Base-by-base conservation (phyloP, 305 asterid species). In the Fraxinus greggii region DNA sequence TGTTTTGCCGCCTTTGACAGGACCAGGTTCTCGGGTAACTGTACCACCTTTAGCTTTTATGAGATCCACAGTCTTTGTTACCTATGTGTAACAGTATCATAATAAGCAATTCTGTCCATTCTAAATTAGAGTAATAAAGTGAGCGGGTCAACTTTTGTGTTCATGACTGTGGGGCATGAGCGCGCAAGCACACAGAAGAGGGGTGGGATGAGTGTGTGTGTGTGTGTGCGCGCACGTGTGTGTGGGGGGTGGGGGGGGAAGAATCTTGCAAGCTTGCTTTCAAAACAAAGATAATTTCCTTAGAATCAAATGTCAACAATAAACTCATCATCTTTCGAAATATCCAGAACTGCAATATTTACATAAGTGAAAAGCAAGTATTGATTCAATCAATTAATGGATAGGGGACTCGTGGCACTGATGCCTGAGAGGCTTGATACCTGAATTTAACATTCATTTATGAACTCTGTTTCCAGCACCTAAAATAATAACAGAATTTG, bases 11-110 rank as follows among this genome's bases (percentile, higher is more conserved):
- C 98, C 99, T 91, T 96, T 94, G 85, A 94, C 98, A 13, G 98
- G 94, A 75, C 99, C 97, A 45, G 99, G 98, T 87, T 96, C 99
- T 86, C 99, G 84, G 19, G 98, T 88, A 80, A 96, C 98, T 81
- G 84, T 94, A 75, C 99, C 99, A 85, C 99, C 99, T 87, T 96
- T 96, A 81, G 94, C 98, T 89, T 91, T 96, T 48, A 96, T 74
- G 80, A 94, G 94, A 81, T 96, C 98, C 73, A 96, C 97, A 12
- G 93, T 90, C 89, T 94, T 94, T 33, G 94, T 80, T 83, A 96
- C 95, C 99, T 94, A 32, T 45, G 56, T 45, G n/a, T 76, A 73
- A 82, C 80, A 86, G 80, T 59, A 84, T 45, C 45, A 81, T 70
- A 76, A 54, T 78, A 80, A 82, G 86, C 63, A 26, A 19, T 80